phyloP scores from a whole-genome alignment of 2,329 filamentous ascomycete genomes.

The Nakataea oryzae region DNA sequence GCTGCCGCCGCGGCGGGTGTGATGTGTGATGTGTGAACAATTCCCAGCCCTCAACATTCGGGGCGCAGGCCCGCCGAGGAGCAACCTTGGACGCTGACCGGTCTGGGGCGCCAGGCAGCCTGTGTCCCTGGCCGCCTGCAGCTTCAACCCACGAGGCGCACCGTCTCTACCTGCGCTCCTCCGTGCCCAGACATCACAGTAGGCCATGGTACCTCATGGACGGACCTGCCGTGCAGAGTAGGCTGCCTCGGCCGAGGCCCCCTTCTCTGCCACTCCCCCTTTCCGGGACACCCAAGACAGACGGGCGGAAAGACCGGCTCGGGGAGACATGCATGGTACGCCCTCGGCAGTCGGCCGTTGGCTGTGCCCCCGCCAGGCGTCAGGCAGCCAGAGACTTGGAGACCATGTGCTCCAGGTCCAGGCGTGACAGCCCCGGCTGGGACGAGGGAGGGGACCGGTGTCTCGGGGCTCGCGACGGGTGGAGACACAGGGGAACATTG shows the following conservation, averaged over 20 bases:
- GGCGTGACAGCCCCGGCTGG: neutral
- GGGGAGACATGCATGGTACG: no score
- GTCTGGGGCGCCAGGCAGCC: neutral
- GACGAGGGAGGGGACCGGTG: neutral
- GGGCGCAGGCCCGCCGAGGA: neutral
- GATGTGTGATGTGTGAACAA: neutral
- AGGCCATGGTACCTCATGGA: neutral
- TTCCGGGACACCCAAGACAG: neutral
- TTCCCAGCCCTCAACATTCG: neutral
- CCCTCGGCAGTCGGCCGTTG: neutral
- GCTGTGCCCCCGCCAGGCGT: neutral
- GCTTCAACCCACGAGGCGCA: neutral
- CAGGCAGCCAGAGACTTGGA: neutral
- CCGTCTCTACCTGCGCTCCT: neutral
- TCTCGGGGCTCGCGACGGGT: neutral
- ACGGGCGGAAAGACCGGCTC: neutral
- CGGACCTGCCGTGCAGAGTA: neutral
- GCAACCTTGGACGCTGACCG: neutral
- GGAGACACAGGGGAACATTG: neutral
- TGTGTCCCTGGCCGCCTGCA: neutral
- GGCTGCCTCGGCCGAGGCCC: neutral
- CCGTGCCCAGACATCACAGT: neutral
- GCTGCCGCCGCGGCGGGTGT: no score
- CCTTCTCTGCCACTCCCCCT: neutral
- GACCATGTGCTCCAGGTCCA: neutral